A percentile compares a stretch with the other conserved stretches of the same genome.
Conservation (phyloP, 169 alveolate species). For the Eimeria necatrix region DNA sequence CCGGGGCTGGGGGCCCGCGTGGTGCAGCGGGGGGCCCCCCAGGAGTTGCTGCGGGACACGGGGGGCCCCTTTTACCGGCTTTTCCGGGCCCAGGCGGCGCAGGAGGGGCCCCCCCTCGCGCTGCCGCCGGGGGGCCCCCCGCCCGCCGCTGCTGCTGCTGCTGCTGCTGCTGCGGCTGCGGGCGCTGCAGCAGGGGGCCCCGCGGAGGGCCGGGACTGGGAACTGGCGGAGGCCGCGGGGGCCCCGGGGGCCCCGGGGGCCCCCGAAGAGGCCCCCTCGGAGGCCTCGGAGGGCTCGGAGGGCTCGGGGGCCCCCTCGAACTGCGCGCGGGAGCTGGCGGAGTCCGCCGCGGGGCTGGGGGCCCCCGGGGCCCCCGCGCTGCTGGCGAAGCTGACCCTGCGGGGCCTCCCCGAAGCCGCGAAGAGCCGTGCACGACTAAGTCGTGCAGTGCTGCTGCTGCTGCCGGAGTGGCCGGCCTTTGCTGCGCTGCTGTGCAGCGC, state of each 20-base stretch:
- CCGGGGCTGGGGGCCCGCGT: slow-evolving; percentile 55
- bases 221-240: not conserved
- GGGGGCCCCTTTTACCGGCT: not conserved
- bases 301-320: too few species aligned
- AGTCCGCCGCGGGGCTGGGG: not conserved
- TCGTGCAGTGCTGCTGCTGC: not conserved
- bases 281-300: too few species aligned
- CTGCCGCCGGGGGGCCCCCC: not conserved
- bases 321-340: not conserved
- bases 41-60: slow-evolving; percentile 82
- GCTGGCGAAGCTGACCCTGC: not conserved
- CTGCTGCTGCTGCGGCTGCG: not conserved
- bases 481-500: not conserved
- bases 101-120: not conserved
- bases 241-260: not conserved
- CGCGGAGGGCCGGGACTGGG: not conserved
- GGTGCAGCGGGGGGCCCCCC: slow-evolving; percentile 88
- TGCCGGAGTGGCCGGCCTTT: not conserved
- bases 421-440: not conserved
- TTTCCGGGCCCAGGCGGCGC: not conserved
- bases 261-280: not conserved
- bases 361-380: not conserved
- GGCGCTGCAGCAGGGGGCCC: not conserved
- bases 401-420: not conserved
- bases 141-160: not conserved